These are phyloP conservation scores for Cercospora beticola DNA, from an alignment of 2,329 filamentous ascomycete genomes.

Conservation along the genomic window DNA sequence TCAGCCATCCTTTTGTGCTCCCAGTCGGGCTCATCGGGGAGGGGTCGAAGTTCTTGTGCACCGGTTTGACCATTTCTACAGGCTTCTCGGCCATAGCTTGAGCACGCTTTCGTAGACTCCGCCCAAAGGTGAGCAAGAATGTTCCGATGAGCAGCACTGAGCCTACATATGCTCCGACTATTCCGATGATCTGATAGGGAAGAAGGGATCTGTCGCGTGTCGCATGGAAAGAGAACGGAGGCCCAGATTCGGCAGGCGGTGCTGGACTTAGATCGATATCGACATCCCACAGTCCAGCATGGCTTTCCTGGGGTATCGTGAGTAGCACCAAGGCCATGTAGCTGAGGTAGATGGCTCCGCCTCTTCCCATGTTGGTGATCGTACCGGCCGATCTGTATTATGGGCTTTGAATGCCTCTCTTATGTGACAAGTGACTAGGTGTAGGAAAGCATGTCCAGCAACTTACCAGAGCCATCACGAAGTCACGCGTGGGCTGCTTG, in stretches of 20 bases:
- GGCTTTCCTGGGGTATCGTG: neutral
- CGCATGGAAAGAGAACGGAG: conserved; percentile 44
- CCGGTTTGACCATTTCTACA: conserved; percentile 58
- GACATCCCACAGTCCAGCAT: conserved; percentile 40
- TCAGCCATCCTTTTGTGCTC: conserved; percentile 33
- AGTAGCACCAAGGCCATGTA: conserved; percentile 29
- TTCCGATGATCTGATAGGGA: conserved; percentile 71
- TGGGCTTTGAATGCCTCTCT: neutral
- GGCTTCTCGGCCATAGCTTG: conserved; percentile 53
- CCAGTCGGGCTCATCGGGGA: conserved; percentile 36
- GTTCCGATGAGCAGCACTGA: conserved; percentile 72
- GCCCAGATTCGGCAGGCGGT: conserved; percentile 60
- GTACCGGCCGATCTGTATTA: neutral
- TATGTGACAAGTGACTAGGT: too few relatives aligned
- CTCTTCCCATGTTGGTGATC: conserved; percentile 28
- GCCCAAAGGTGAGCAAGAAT: conserved; percentile 50
- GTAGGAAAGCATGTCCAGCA: conserved; percentile 18
- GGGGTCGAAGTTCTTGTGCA: conserved; percentile 37
- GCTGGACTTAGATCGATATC: conserved; percentile 58
- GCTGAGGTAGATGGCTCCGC: conserved; percentile 29
- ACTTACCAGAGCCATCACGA: conserved; percentile 22
- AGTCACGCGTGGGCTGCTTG: conserved; percentile 21
- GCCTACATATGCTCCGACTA: conserved; percentile 79
- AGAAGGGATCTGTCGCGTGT: too few relatives aligned
- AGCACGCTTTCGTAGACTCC: conserved; percentile 46